Evolutionary conservation across 1,139 yeast species (phyloP).

Genomic region (Candida pseudoviswanathii): DNA sequence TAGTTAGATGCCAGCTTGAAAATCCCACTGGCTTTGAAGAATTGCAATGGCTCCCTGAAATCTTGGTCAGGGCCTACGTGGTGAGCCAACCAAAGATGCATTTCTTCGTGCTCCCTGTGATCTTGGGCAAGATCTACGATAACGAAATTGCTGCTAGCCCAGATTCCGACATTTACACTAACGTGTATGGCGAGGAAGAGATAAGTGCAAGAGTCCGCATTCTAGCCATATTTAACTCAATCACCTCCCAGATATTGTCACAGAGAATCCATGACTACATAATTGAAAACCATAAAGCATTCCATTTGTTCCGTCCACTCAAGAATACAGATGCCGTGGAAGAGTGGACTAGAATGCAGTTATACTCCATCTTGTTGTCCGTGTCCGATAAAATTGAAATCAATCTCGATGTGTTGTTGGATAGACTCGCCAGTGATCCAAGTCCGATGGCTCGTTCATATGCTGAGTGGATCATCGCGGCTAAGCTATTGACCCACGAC

Average conservation of each 20-base stretch:
- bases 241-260: constrained; percentile 37
- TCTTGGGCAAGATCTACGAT: constrained; percentile 57
- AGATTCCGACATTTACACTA: constrained; percentile 42
- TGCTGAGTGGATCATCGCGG: constrained; percentile 76
- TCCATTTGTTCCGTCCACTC: constrained; percentile 48
- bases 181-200: constrained; percentile 64
- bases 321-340: constrained; percentile 67
- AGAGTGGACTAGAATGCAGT: constrained; percentile 63
- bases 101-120: constrained; percentile 60
- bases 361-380: constrained; percentile 54
- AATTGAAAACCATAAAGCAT: constrained; percentile 37
- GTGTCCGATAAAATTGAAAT: constrained; percentile 29
- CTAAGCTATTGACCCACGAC: constrained; percentile 27
- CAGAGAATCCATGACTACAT: constrained; percentile 43
- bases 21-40: constrained; percentile 35
- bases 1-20: constrained; percentile 44
- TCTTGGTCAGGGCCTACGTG: constrained; percentile 49
- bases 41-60: constrained; percentile 55
- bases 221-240: constrained; percentile 44
- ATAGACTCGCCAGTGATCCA: constrained; percentile 51
- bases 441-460: constrained; percentile 77
- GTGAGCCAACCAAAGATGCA: constrained; percentile 58
- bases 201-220: constrained; percentile 53
- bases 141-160: constrained; percentile 24
- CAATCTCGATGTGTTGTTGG: constrained; percentile 25